Conservation (phyloP, 2,329 filamentous ascomycete species). For the Penicillium digitatum region DNA sequence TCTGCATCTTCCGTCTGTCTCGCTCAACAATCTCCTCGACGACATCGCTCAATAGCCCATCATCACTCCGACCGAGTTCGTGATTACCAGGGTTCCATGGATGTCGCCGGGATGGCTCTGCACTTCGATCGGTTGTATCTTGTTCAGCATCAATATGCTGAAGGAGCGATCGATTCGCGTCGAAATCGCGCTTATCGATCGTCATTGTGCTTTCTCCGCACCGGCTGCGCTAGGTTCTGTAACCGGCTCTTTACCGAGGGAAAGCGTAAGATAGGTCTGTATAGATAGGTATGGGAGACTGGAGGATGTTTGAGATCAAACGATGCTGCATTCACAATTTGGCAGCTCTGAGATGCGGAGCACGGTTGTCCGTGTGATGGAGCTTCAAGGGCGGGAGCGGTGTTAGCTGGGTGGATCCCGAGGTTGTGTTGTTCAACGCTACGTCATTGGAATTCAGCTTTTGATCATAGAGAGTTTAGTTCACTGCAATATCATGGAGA, state of each 20-base stretch:
- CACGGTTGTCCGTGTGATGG: slow-evolving; percentile 1
- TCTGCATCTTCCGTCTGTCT: slow-evolving; percentile 53
- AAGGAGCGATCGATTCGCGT: slow-evolving; percentile 39
- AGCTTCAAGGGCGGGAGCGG: slow-evolving; percentile 14
- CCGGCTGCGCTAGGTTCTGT: neutral
- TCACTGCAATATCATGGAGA: neutral
- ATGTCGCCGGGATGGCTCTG: slow-evolving; percentile 23
- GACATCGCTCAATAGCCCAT: slow-evolving; percentile 56
- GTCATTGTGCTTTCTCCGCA: slow-evolving; percentile 24
- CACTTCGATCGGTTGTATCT: slow-evolving; percentile 17
- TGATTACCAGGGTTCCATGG: slow-evolving; percentile 17
- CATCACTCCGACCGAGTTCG: slow-evolving; percentile 25
- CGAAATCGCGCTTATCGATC: slow-evolving; percentile 48
- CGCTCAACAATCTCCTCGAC: slow-evolving; percentile 58
- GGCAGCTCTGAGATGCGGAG: neutral
- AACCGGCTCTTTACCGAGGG: neutral
- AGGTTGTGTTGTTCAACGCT: slow-evolving; percentile 19
- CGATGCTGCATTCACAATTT: neutral
- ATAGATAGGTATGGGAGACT: neutral
- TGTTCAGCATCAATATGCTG: slow-evolving; percentile 17
- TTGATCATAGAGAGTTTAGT: neutral
- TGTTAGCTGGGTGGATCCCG: slow-evolving; percentile 22
- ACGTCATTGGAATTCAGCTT: slow-evolving; percentile 18
- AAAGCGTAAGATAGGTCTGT: neutral
- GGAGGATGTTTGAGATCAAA: neutral